Conservation (phyloP, 306 rosid species). For the Boehmeria nivea region DNA sequence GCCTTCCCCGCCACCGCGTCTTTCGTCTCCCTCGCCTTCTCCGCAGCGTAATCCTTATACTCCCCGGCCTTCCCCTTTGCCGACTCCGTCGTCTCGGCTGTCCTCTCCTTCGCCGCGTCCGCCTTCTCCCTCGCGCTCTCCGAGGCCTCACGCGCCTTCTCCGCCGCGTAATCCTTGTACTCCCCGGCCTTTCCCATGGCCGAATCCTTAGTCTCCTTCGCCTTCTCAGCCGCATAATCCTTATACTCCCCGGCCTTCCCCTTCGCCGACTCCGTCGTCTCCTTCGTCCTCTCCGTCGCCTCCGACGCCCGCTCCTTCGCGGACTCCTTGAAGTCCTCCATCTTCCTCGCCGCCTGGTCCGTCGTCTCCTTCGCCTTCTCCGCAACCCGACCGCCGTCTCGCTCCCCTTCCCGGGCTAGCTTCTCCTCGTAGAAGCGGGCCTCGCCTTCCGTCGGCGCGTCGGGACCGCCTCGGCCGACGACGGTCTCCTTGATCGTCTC, state of each 20-base stretch:
- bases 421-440: neutral
- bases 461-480: constrained; percentile 42
- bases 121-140: too few relatives aligned
- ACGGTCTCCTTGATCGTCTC: constrained; percentile 62
- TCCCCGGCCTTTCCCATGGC: neutral
- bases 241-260: constrained; percentile 23
- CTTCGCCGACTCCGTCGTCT: neutral
- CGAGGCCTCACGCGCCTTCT: constrained; percentile 2
- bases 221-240: constrained; percentile 8
- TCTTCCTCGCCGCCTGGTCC: neutral
- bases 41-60: neutral
- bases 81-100: constrained; percentile 22
- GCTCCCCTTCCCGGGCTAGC: neutral
- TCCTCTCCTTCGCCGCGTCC: constrained; percentile 30
- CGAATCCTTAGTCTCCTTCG: constrained; percentile 15
- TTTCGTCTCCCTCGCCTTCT: constrained; percentile 19
- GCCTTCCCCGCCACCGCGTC: constrained; percentile 14
- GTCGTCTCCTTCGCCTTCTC: neutral
- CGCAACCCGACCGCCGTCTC: too few relatives aligned
- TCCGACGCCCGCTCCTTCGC: constrained; percentile 21
- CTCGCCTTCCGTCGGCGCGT: constrained; percentile 4
- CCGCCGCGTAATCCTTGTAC: neutral
- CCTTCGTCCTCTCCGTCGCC: constrained; percentile 18
- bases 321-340: constrained; percentile 9
- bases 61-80: constrained; percentile 10